Evolutionary conservation across 2,329 filamentous ascomycete genomes (phyloP).

Genomic region (Claviceps fusiformis): DNA sequence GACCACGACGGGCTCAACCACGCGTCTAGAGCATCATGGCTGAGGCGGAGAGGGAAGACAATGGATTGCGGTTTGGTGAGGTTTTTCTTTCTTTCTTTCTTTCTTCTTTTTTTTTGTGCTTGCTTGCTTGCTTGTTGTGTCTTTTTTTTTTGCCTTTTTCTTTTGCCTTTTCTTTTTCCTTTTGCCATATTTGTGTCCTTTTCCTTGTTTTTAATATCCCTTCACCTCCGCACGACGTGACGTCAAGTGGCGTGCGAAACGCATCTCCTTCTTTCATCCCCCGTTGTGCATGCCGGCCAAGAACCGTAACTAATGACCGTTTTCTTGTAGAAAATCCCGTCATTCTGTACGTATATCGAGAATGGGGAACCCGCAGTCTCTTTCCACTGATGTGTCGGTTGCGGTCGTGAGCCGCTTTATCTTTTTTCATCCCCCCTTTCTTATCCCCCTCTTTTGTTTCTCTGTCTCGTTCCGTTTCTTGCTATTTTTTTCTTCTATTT

Average conservation of each 20-base stretch:
- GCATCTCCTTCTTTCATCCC: no score
- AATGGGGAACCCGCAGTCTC: background rate
- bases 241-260: no score
- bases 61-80: constrained; percentile 22
- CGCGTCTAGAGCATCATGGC: background rate
- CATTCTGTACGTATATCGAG: constrained; percentile 30
- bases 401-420: background rate
- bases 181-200: background rate
- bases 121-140: no score
- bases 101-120: background rate
- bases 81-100: background rate
- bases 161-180: background rate
- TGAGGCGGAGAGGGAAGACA: background rate
- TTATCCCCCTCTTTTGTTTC: no score
- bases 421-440: background rate
- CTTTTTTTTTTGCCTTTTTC: no score
- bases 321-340: constrained; percentile 28
- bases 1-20: no score
- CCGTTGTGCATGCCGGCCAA: no score
- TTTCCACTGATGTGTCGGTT: background rate
- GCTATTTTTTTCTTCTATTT: no score
- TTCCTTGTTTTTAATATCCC: no score
- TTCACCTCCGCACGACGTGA: no score
- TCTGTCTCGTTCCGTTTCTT: no score
- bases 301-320: no score